Conservation (phyloP, 228 moss, liverwort and hornwort genomes). For the Sphagnum fallax region DNA sequence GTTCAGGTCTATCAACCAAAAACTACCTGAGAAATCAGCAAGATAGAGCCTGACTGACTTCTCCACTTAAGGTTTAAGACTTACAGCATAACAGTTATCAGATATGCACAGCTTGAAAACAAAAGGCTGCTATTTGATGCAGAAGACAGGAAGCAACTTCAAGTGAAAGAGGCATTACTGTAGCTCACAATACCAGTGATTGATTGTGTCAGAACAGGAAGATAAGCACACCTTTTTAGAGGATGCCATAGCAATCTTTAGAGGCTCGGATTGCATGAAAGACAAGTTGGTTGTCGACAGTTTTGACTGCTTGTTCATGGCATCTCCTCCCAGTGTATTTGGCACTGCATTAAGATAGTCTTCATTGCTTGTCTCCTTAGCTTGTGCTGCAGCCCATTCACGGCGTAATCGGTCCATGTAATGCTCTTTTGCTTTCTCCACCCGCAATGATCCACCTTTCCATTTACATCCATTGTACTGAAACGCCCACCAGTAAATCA, state of each 20-base stretch:
- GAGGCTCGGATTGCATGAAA: conserved; percentile 4
- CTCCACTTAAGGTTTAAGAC: too few species aligned
- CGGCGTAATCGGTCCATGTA: conserved; percentile 56
- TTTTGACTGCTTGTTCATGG: conserved; percentile 1
- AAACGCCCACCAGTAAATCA: conserved; percentile 3
- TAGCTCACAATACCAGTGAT: too few species aligned
- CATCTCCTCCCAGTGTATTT: background rate
- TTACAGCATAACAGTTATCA: too few species aligned
- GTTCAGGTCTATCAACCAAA: too few species aligned
- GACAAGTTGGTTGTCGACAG: background rate
- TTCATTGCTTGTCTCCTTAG: conserved; percentile 10
- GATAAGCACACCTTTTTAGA: conserved; percentile 6
- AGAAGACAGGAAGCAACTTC: too few species aligned
- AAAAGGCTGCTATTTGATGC: too few species aligned
- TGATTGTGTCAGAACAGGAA: too few species aligned
- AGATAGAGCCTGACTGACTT: too few species aligned
- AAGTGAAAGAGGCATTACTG: too few species aligned
- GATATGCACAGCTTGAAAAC: too few species aligned
- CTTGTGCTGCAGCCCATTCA: conserved; percentile 57
- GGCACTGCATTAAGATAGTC: conserved; percentile 1
- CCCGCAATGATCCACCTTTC: conserved; percentile 73
- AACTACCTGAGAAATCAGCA: too few species aligned
- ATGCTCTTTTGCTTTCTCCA: conserved; percentile 84
- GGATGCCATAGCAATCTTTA: conserved; percentile 6
- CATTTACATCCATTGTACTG: conserved; percentile 97